These are phyloP conservation scores for Xylariaceae sp. DNA, from an alignment of 2,329 filamentous ascomycete species.

Conservation along the genomic window DNA sequence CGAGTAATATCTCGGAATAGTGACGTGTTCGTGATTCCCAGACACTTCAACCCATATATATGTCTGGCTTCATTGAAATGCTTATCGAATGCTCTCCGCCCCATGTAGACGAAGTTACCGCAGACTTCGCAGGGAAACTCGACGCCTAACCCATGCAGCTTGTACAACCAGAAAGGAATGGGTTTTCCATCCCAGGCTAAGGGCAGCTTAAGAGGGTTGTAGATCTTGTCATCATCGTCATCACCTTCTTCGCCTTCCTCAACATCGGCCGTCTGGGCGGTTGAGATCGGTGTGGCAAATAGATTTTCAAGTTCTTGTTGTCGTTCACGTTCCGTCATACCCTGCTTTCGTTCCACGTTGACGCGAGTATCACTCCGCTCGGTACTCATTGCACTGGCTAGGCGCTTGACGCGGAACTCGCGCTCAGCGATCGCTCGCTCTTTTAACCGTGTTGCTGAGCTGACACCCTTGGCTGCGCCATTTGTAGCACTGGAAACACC, in stretches of 20 bases:
- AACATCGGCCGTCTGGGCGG: constrained; percentile 43
- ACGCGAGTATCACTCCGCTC: constrained; percentile 85
- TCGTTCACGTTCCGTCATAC: constrained; percentile 95
- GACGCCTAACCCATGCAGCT: constrained; percentile 88
- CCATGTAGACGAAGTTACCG: constrained; percentile 99
- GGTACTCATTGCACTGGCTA: constrained; percentile 78
- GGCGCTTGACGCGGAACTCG: constrained; percentile 75
- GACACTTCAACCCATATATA: constrained; percentile 87
- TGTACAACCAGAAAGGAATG: constrained; percentile 98
- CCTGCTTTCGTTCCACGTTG: constrained; percentile 93
- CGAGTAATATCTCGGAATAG: constrained; percentile 91
- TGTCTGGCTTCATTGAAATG: constrained; percentile 95
- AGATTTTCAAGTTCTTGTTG: constrained; percentile 90
- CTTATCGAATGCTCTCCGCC: constrained; percentile 91
- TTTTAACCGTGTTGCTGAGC: constrained; percentile 61
- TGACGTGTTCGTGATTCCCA: constrained; percentile 87
- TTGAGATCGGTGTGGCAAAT: constrained; percentile 56
- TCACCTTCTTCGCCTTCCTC: constrained; percentile 67
- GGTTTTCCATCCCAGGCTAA: constrained; percentile 98
- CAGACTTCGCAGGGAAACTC: constrained; percentile 96
- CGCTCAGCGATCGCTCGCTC: constrained; percentile 87
- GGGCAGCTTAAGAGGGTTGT: constrained; percentile 94
- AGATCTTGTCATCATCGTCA: constrained; percentile 84
- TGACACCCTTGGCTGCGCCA: constrained; percentile 23
- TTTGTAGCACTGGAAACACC: constrained; percentile 27